Base-by-base conservation (phyloP, 2,329 filamentous ascomycete genomes). In the Ophiostoma sp. region DNA sequence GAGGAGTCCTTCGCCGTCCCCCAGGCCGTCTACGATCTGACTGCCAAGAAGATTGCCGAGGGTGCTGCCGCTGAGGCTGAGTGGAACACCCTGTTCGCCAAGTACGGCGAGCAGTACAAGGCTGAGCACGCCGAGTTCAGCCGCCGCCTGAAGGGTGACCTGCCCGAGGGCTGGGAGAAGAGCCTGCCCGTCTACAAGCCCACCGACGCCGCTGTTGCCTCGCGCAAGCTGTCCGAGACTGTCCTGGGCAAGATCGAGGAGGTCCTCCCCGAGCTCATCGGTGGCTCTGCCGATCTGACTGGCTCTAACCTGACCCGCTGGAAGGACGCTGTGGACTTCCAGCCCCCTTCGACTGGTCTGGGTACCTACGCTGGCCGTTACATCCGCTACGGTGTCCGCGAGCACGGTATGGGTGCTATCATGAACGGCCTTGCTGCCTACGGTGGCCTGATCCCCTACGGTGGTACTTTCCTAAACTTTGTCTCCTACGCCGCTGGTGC, bases 401-500 rank as follows among this genome's bases (percentile, higher is more conserved):
- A 96, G 84, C 92, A 96, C 80, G 91, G 82, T 75, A 96, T 96
- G 92, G 92, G 90, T 77, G 91, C 91, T 76, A 92, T 96, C 81
- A 90, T 96, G 83, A 97, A 97, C 85, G 95, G 95, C 83, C 85
- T 99, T 70, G 88, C 93, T 73, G 95, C 93, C 72, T 99, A 98
- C 81, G 95, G 95, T 75, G 96, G 93, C 76, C 84, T 97, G 77
- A 89, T 99, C 77, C 95, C 95, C 74, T 96, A 93, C 75, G 88
- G 88, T 74, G 95, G 95, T 82, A 98, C 95, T 76, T 99, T 99
- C 89, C 85, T 99, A 75, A 99, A 98, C 90, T 99, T 99, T 81
- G 93, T 98, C 74, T 98, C 94, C 40, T 99, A 99, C 80, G 94
- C 92, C 74, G 93, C 95, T 73, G 95, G 95, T 81, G 89, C 95